These are phyloP conservation scores for Penicillium alfredii DNA, from an alignment of 495 filamentous ascomycete species.

Conservation along the genomic window DNA sequence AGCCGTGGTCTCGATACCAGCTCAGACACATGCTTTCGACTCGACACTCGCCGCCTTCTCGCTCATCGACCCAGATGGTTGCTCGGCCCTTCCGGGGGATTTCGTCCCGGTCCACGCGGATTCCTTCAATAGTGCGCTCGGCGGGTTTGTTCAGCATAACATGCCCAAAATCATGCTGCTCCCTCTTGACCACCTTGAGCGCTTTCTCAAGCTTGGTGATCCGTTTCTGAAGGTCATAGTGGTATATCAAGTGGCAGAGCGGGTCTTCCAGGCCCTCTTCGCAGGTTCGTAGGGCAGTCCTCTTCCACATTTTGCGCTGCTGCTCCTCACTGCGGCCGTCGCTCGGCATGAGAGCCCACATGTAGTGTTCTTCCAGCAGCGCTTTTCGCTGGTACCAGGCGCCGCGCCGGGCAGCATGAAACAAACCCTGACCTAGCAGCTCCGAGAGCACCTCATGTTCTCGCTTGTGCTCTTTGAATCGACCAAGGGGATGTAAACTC, in stretches of 20 bases:
- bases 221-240: slow-evolving; percentile 91
- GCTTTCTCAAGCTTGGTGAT: slow-evolving; percentile 81
- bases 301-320: slow-evolving; percentile 79
- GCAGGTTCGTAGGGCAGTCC: slow-evolving; percentile 73
- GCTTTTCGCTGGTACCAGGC: slow-evolving; percentile 97
- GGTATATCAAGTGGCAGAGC: slow-evolving; percentile 83
- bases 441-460: slow-evolving; percentile 73
- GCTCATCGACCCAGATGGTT: slow-evolving; percentile 81
- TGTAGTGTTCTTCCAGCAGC: slow-evolving; percentile 90
- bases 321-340: slow-evolving; percentile 50
- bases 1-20: slow-evolving; percentile 74
- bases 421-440: slow-evolving; percentile 73
- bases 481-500: slow-evolving; percentile 69
- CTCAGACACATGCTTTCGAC: slow-evolving; percentile 93
- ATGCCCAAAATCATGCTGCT: slow-evolving; percentile 91
- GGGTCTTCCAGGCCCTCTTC: slow-evolving; percentile 81
- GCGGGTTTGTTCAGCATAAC: slow-evolving; percentile 66
- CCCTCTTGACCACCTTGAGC: slow-evolving; percentile 74
- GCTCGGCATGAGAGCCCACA: slow-evolving; percentile 55
- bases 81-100: slow-evolving; percentile 48
- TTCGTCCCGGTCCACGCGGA: slow-evolving; percentile 60
- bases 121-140: slow-evolving; percentile 69
- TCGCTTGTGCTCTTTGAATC: slow-evolving; percentile 70
- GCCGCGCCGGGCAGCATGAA: slow-evolving; percentile 78
- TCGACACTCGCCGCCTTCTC: slow-evolving; percentile 63